Evolutionary conservation across 176 grass and related monocot genomes (phyloP).

Genomic region (Oryza meyeriana): DNA sequence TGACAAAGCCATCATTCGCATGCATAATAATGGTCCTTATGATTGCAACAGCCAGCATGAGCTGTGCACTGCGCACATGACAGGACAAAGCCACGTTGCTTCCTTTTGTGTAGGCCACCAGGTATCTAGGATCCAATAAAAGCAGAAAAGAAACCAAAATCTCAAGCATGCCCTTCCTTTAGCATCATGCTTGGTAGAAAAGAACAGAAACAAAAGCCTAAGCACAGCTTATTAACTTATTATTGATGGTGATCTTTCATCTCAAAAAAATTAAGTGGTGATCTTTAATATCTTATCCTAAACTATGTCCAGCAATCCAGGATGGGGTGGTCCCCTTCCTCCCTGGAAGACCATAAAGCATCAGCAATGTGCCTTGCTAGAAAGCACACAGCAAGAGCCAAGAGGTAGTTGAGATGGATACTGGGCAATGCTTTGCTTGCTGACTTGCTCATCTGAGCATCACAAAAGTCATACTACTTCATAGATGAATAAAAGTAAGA

Average conservation of each 20-base stretch:
- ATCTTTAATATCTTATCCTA: not conserved
- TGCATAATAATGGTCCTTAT: not conserved
- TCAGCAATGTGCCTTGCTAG: not conserved
- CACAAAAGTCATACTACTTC: not conserved
- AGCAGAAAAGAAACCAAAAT: not conserved
- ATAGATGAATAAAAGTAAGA: not conserved
- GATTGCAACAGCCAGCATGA: not conserved
- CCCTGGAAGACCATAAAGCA: not conserved
- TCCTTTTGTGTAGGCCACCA: not conserved
- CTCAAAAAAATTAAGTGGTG: not conserved
- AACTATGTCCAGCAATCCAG: not conserved
- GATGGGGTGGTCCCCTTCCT: not conserved
- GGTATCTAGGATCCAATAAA: slow-evolving; percentile 1
- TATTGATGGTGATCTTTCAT: not conserved
- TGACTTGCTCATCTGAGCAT: not conserved
- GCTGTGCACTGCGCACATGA: not conserved
- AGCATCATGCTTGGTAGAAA: not conserved
- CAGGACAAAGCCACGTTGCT: not conserved
- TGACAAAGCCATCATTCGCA: not conserved
- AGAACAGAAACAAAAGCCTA: slow-evolving; percentile 8
- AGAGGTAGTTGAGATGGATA: not conserved
- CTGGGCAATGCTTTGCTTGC: not conserved
- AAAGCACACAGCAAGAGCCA: not conserved
- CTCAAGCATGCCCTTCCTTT: not conserved
- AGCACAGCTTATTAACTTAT: not conserved